Evolutionary conservation across 768 basidiomycete genomes (phyloP).

Genomic region (Leucosporidium creatinivorum): DNA sequence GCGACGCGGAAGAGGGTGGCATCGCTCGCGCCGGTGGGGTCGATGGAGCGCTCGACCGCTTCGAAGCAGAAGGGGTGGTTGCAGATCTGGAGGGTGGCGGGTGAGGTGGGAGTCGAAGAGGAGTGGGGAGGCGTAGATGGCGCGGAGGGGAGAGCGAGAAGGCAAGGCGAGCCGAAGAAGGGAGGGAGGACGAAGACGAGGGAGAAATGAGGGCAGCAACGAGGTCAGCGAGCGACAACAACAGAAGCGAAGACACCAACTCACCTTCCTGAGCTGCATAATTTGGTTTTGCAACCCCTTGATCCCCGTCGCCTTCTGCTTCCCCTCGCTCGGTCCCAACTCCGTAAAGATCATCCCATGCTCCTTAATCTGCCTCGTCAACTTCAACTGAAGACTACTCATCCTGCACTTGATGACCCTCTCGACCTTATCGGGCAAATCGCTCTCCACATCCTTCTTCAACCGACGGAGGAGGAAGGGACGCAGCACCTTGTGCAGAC

Average conservation of each 20-base stretch:
- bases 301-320: conserved; percentile 65
- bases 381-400: conserved; percentile 55
- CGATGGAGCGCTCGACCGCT: conserved; percentile 89
- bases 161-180: not conserved
- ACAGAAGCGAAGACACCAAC: conserved; percentile 47
- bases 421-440: conserved; percentile 58
- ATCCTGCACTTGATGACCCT: conserved; percentile 70
- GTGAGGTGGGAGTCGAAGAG: not conserved
- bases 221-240: conserved; percentile 38
- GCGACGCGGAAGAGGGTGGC: conserved; percentile 68
- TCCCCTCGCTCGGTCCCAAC: conserved; percentile 30
- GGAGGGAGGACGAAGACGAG: not conserved
- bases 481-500: conserved; percentile 70
- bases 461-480: conserved; percentile 90
- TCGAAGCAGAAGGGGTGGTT: conserved; percentile 94
- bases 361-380: conserved; percentile 45
- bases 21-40: conserved; percentile 70
- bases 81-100: conserved; percentile 59
- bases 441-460: conserved; percentile 86
- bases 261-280: conserved; percentile 96
- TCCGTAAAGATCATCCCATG: conserved; percentile 61
- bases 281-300: conserved; percentile 89
- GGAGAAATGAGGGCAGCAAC: not conserved
- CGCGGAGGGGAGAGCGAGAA: not conserved
- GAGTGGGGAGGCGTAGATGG: not conserved